These are phyloP conservation scores for Fusarium musae DNA, from an alignment of 2,329 filamentous ascomycete species.

Conservation along the genomic window DNA sequence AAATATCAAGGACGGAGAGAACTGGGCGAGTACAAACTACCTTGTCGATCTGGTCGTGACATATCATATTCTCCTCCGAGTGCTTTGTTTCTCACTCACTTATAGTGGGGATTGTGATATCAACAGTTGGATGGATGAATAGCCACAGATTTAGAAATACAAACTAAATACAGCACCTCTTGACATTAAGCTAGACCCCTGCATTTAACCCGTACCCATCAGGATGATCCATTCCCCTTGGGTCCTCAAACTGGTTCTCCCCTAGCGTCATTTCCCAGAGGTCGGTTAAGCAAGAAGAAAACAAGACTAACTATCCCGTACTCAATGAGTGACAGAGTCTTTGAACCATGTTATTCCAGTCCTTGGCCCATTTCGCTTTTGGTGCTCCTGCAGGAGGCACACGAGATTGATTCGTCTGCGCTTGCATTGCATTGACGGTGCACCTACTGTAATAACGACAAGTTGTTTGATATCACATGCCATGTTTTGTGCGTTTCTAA, in stretches of 20 bases:
- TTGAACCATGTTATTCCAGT: slow-evolving; percentile 17
- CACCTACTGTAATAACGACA: slow-evolving; percentile 15
- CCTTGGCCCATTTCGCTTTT: slow-evolving; percentile 32
- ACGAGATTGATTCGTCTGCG: slow-evolving; percentile 20
- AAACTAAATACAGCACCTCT: not conserved
- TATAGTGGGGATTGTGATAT: not conserved
- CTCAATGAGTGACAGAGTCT: not conserved
- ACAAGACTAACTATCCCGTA: slow-evolving; percentile 9
- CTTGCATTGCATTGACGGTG: slow-evolving; percentile 28
- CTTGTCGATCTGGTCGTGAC: not conserved
- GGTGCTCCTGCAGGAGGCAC: slow-evolving; percentile 19
- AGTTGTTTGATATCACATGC: slow-evolving; percentile 35
- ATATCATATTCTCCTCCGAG: slow-evolving; percentile 7
- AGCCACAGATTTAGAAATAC: not conserved
- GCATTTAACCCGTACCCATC: slow-evolving; percentile 18
- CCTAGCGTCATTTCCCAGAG: slow-evolving; percentile 23
- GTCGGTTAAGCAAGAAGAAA: slow-evolving; percentile 27
- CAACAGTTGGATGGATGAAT: not conserved
- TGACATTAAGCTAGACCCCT: slow-evolving; percentile 8
- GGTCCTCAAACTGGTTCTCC: slow-evolving; percentile 1
- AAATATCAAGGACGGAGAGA: slow-evolving; percentile 5
- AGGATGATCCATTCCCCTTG: slow-evolving; percentile 25
- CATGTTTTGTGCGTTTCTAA: not conserved
- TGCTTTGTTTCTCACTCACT: not conserved
- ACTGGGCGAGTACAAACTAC: not conserved